Percentiles rank a stretch among this genome's conserved stretches.
Conservation (phyloP, 441 rosid genomes). For the Jatropha podagrica region DNA sequence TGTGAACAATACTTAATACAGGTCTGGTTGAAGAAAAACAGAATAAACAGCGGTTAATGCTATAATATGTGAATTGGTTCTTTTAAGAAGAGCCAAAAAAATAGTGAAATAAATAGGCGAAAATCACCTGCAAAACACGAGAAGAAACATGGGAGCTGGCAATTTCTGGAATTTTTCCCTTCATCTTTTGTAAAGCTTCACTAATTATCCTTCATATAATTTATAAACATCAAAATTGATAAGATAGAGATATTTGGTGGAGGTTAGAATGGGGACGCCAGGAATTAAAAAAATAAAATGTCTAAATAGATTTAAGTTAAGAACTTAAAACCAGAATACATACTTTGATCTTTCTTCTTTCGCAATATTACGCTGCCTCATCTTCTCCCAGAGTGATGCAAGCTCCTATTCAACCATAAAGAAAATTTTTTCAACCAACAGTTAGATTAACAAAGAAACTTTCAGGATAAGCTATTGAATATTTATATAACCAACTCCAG, state of each 20-base stretch:
- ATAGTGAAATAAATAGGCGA: background rate
- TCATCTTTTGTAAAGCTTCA: constrained; percentile 78
- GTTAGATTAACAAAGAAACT: background rate
- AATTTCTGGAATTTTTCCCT: constrained; percentile 88
- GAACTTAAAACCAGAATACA: constrained; percentile 19
- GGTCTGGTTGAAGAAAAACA: constrained; percentile 41
- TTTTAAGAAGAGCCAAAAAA: background rate
- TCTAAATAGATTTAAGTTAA: background rate
- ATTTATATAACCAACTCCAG: background rate
- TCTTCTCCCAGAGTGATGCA: constrained; percentile 86
- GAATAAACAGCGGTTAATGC: background rate
- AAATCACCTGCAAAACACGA: constrained; percentile 85
- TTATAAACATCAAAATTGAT: background rate
- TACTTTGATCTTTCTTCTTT: constrained; percentile 87
- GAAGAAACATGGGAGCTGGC: constrained; percentile 85
- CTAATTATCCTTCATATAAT: constrained; percentile 52
- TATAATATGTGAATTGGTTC: background rate
- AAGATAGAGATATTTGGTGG: background rate
- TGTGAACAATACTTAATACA: constrained; percentile 79
- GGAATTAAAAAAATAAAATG: background rate
- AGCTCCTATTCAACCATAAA: constrained; percentile 61
- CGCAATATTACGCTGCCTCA: constrained; percentile 80
- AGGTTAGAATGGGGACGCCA: background rate
- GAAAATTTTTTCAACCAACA: background rate
- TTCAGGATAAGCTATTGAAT: background rate